A percentile compares a stretch with the other conserved stretches of the same genome.
Conservation (phyloP, 441 rosid genomes). For the Euphorbia celastroides region DNA sequence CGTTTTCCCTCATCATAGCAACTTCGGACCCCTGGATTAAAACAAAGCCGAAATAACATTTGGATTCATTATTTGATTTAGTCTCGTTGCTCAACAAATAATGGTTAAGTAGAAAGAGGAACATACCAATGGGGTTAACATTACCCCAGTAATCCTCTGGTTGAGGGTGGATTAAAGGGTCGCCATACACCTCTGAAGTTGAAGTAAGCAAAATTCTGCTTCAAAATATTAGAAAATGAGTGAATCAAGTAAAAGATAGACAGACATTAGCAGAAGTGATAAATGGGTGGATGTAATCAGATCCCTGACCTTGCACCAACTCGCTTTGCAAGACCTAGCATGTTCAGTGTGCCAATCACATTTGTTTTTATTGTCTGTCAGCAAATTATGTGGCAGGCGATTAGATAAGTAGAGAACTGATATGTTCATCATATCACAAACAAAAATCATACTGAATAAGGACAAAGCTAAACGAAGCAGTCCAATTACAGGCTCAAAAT, state of each 20-base stretch:
- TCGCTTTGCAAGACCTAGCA: constrained; percentile 92
- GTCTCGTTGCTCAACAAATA: background rate
- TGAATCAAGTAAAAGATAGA: background rate
- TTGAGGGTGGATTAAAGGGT: constrained; percentile 89
- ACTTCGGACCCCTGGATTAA: constrained; percentile 57
- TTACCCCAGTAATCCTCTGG: constrained; percentile 91
- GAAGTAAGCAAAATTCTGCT: constrained; percentile 82
- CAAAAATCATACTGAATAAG: background rate
- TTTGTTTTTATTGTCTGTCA: constrained; percentile 82
- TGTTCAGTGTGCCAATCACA: constrained; percentile 91
- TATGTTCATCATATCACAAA: background rate
- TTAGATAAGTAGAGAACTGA: constrained; percentile 12
- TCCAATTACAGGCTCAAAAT: too few species aligned
- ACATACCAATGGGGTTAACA: constrained; percentile 88
- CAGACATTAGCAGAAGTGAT: background rate
- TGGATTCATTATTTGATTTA: background rate
- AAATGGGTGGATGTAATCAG: background rate
- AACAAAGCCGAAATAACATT: constrained; percentile 1
- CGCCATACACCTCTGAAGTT: constrained; percentile 96
- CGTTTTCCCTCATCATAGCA: constrained; percentile 97
- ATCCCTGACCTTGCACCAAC: constrained; percentile 70
- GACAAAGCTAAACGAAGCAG: background rate
- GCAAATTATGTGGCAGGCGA: constrained; percentile 9
- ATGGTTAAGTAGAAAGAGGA: background rate
- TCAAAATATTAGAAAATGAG: constrained; percentile 7